Evolutionary conservation across 2,329 filamentous ascomycete species (phyloP), one percentile per base, ranked within the genome.

Genomic region (Peltaster fructicola): DNA sequence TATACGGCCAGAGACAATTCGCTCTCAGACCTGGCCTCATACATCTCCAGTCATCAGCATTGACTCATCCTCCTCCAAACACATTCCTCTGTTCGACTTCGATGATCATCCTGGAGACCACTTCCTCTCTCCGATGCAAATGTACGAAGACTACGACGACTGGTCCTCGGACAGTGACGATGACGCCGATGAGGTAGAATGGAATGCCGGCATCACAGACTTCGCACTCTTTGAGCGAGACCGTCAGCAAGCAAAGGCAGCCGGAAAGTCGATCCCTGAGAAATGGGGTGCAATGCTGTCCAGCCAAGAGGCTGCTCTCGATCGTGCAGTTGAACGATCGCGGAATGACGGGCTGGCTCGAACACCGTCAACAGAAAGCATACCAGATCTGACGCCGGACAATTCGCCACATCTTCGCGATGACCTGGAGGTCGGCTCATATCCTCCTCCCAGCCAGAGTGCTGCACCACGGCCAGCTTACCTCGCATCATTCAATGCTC

Each of bases 201-300:
- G 43, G 43, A 28, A 44, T 26, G 43, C 43, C 10, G 44, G 41
- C 24, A 47, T 47, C 20, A 47, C 36, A 17, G 44, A 48, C 32
- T 48, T 47, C 22, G 39, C 42, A 6, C 40, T 45, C 20, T 47
- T 46, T 36, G 30, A 39, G 29, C 20, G 31, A 19, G 44, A 47
- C 24, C 23, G 36, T 22, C 37, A 37, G 6, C 32, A 27, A 17
- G 41, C 41, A 4, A 31, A 43, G 30, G 34, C 38, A 28, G 29
- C 22, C n/a, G 24, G 38, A 7, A 22, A 35, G 17, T 23, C 34
- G 3, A 29, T 45, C 4, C 31, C 40, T 5, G 22, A 29, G 25
- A 30, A 33, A 30, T 47, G 44, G 44, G 26, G 36, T 6, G 26
- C 25, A 20, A 33, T 47, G 10, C 22, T 46, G 6, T 21, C 29